Percentiles rank a stretch among this genome's conserved stretches.
These are phyloP conservation scores for Xylariaceae sp. DNA, from an alignment of 2,329 filamentous ascomycete species.

Conservation along the genomic window DNA sequence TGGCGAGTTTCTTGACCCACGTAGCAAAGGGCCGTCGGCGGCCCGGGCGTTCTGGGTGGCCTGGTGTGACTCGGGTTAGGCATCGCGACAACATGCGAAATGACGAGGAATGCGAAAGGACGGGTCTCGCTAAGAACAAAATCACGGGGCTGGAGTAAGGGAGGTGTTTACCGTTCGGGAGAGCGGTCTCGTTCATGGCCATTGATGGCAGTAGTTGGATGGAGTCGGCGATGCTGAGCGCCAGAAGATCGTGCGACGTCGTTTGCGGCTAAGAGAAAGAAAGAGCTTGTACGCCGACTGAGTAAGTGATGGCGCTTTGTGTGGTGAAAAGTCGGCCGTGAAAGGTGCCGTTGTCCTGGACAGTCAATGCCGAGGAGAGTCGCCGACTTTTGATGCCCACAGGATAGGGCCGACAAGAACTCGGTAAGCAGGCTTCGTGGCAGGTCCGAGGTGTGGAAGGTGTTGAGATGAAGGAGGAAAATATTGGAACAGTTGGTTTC, in stretches of 20 bases:
- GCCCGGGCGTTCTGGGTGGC: slow-evolving; percentile 55
- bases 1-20: slow-evolving; percentile 91
- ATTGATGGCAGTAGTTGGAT: slow-evolving; percentile 13
- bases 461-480: neutral
- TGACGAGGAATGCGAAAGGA: neutral
- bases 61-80: slow-evolving; percentile 42
- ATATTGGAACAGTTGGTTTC: neutral
- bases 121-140: neutral
- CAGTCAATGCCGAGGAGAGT: neutral
- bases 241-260: slow-evolving; percentile 2
- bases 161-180: slow-evolving; percentile 24
- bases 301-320: neutral
- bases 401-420: too few relatives aligned
- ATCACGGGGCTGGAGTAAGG: neutral
- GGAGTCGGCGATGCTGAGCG: neutral
- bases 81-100: slow-evolving; percentile 6
- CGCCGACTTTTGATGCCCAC: too few relatives aligned
- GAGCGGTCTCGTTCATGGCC: slow-evolving; percentile 30
- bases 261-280: neutral
- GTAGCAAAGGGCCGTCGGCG: slow-evolving; percentile 82
- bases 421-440: too few relatives aligned
- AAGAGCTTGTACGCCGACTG: neutral
- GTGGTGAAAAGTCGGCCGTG: neutral
- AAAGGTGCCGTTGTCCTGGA: neutral
- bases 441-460: neutral